Evolutionary conservation across 108 stramenopile genomes (phyloP).

Genomic region (Thalassiosira profunda): DNA sequence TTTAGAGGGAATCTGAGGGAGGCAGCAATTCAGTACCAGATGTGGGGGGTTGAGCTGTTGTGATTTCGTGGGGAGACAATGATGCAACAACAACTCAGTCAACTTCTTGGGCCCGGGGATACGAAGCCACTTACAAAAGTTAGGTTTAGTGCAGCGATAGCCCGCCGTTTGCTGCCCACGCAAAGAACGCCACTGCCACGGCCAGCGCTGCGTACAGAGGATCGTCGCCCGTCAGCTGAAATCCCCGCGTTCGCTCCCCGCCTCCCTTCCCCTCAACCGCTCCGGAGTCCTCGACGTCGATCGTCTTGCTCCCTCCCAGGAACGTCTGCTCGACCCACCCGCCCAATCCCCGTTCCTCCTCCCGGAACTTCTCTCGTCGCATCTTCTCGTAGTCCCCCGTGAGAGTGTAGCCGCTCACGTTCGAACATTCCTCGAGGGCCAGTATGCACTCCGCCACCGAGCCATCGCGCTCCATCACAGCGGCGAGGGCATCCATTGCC

Average conservation of each 20-base stretch:
- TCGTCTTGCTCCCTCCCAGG: constrained; percentile 56
- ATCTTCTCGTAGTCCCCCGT: constrained; percentile 67
- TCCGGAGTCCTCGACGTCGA: constrained; percentile 67
- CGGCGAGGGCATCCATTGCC: constrained; percentile 80
- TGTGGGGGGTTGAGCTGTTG: background rate
- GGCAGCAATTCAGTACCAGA: background rate
- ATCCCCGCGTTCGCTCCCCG: constrained; percentile 52
- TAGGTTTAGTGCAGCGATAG: constrained; percentile 49
- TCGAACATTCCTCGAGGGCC: constrained; percentile 73
- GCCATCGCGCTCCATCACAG: constrained; percentile 77
- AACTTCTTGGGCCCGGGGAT: background rate
- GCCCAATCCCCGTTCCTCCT: constrained; percentile 54
- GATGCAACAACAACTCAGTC: background rate
- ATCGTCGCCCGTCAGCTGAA: constrained; percentile 75
- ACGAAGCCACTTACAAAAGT: too few species aligned
- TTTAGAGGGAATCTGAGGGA: background rate
- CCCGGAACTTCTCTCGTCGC: constrained; percentile 55
- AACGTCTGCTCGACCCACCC: constrained; percentile 49
- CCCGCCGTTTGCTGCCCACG: constrained; percentile 67
- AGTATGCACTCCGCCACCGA: constrained; percentile 76
- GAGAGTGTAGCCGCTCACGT: constrained; percentile 59
- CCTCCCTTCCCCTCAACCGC: constrained; percentile 79
- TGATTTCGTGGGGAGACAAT: background rate
- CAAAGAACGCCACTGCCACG: constrained; percentile 62
- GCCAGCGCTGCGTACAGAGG: constrained; percentile 79